Evolutionary conservation across 495 filamentous ascomycete species (phyloP), one percentile per base, ranked within the genome.

Genomic region (Ascobolus immersus): DNA sequence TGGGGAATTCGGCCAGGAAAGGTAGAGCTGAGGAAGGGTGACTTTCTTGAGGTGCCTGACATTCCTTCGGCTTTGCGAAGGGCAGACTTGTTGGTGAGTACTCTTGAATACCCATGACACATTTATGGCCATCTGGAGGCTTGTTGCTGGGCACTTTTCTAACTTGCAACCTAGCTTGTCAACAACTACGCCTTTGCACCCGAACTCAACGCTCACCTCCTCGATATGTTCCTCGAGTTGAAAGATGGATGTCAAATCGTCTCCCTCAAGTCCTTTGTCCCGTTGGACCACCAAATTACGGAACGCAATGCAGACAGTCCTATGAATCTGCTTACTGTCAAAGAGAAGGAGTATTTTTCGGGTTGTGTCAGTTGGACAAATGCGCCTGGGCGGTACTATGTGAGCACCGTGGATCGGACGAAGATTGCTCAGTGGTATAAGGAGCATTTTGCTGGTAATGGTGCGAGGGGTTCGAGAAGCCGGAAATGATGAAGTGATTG

Each of bases 101-200:
- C 9, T 9, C n/a, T 31, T 17, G 12, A 4, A 7, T n/a, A 7
- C 22, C 22, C 22, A 25, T n/a, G 7, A 25, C 22, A 7, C 22
- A 7, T 7, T n/a, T 25, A 7, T n/a, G 7, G 7, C 22, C 22
- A 25, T 25, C 22, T n/a, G n/a, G n/a, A 25, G n/a, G 7, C 22
- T 25, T 25, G 7, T 25, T 5, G 8, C 15, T 18, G 9, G 2
- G 15, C 10, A 19, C 17, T 12, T 31, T 17, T 23, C 39, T 44
- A 32, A 43, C 23, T 10, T 10, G n/a, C 11, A 6, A 27, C 10
- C 32, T 37, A 46, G 39, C 62, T 96, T 20, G 82, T 94, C 40
- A 96, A 96, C 57, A 96, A 94, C 53, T 77, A 94, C 54, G 86
- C 76, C 14, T 96, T 96, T 51, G 77, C 69, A 9, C 69, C 79